phyloP scores from a whole-genome alignment of 495 filamentous ascomycete genomes.

The Talaromyces proteolyticus region DNA sequence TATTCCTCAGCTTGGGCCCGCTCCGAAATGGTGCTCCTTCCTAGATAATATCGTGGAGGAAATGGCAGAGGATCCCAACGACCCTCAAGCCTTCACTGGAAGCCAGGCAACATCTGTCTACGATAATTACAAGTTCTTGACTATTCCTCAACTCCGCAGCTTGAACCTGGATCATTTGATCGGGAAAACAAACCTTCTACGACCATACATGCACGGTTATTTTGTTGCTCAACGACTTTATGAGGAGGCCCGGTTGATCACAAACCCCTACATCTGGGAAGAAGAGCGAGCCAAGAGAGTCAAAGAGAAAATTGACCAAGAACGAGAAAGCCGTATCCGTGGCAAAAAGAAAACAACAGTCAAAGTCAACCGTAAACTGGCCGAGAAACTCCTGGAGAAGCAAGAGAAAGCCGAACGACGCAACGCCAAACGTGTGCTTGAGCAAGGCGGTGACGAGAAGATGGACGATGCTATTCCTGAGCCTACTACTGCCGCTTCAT shows the following conservation, averaged over 20 bases:
- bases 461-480: constrained; percentile 27
- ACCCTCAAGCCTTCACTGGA: constrained; percentile 57
- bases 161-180: constrained; percentile 83
- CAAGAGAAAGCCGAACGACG: constrained; percentile 76
- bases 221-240: constrained; percentile 91
- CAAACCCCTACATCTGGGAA: constrained; percentile 87
- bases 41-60: constrained; percentile 96
- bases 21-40: constrained; percentile 94
- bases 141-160: constrained; percentile 68
- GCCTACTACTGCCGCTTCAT: constrained; percentile 12
- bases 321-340: constrained; percentile 84
- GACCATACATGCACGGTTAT: constrained; percentile 98
- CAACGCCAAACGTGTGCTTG: constrained; percentile 50
- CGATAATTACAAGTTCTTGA: constrained; percentile 98
- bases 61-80: constrained; percentile 79
- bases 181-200: constrained; percentile 76
- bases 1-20: constrained; percentile 87
- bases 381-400: constrained; percentile 71
- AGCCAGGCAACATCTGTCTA: constrained; percentile 66
- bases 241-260: constrained; percentile 87
- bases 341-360: constrained; percentile 90
- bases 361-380: constrained; percentile 79
- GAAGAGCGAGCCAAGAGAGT: constrained; percentile 82
- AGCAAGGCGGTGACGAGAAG: constrained; percentile 49
- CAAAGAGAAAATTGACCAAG: constrained; percentile 90